Conservation (phyloP, 257 asterid genomes). For the Cinchona pubescens region DNA sequence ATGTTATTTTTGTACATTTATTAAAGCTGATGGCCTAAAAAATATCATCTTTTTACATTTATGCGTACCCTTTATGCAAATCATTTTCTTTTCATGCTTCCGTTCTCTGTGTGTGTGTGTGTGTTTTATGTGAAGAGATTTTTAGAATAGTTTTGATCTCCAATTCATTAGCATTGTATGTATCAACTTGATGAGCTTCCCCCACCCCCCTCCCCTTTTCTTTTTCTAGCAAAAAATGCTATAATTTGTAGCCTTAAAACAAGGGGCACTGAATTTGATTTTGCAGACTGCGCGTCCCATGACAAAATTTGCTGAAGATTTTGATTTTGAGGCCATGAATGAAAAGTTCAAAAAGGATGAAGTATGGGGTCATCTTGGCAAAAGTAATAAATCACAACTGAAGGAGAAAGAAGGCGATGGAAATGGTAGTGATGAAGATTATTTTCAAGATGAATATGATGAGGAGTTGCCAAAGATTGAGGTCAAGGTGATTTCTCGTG, state of each 20-base stretch:
- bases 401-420: constrained; percentile 62
- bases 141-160: background rate
- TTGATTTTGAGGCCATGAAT: constrained; percentile 95
- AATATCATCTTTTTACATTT: background rate
- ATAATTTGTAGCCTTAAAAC: background rate
- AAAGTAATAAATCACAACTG: constrained; percentile 44
- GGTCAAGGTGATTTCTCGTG: constrained; percentile 42
- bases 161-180: background rate
- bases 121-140: background rate
- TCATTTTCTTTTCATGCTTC: background rate
- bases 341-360: constrained; percentile 94
- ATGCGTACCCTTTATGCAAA: background rate
- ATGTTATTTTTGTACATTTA: background rate
- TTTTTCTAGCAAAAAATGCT: background rate
- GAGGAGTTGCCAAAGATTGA: constrained; percentile 57
- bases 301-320: constrained; percentile 81
- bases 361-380: constrained; percentile 99
- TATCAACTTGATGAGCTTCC: background rate
- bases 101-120: background rate
- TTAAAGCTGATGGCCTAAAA: background rate
- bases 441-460: constrained; percentile 47
- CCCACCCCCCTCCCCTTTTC: no score
- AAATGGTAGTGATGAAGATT: constrained; percentile 55
- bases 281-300: constrained; percentile 61
- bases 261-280: background rate